These are phyloP conservation scores for Simmondsia chinensis DNA, from an alignment of 148 eudicot species.

Conservation along the genomic window DNA sequence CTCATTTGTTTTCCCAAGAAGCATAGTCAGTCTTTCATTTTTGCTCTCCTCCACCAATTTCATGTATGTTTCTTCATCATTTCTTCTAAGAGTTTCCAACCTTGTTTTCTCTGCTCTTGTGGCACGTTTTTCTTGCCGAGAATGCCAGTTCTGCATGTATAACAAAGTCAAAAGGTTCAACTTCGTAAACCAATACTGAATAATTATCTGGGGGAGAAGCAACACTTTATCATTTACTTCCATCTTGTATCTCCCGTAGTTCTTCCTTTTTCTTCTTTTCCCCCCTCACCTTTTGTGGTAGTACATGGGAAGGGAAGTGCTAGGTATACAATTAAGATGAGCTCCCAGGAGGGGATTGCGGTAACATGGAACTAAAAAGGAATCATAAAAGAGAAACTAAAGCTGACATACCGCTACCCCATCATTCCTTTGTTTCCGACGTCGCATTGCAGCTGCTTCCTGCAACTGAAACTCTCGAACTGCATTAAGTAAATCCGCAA, in stretches of 20 bases:
- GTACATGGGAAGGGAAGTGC: too few species aligned
- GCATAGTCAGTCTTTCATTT: conserved; percentile 89
- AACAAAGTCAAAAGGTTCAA: neutral
- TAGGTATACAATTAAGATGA: too few species aligned
- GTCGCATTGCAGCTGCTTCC: conserved; percentile 70
- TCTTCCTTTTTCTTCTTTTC: neutral
- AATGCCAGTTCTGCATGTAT: conserved; percentile 84
- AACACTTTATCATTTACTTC: too few species aligned
- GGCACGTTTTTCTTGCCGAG: conserved; percentile 91
- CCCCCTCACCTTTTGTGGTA: too few species aligned
- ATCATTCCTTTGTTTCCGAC: conserved; percentile 91
- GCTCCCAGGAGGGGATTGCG: too few species aligned
- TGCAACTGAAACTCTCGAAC: conserved; percentile 83
- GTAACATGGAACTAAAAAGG: too few species aligned
- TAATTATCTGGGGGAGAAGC: too few species aligned
- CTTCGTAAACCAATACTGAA: too few species aligned
- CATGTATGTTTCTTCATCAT: conserved; percentile 94
- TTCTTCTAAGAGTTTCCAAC: conserved; percentile 78
- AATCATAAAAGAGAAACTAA: conserved; percentile 1
- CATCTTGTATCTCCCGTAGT: neutral
- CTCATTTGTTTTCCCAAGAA: conserved; percentile 93
- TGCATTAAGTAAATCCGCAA: conserved; percentile 81
- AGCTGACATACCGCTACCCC: conserved; percentile 57
- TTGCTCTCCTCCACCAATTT: conserved; percentile 99
- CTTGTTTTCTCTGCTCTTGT: conserved; percentile 82